These are phyloP conservation scores for Paulownia fortunei DNA, from an alignment of 257 asterid species.

Conservation along the genomic window DNA sequence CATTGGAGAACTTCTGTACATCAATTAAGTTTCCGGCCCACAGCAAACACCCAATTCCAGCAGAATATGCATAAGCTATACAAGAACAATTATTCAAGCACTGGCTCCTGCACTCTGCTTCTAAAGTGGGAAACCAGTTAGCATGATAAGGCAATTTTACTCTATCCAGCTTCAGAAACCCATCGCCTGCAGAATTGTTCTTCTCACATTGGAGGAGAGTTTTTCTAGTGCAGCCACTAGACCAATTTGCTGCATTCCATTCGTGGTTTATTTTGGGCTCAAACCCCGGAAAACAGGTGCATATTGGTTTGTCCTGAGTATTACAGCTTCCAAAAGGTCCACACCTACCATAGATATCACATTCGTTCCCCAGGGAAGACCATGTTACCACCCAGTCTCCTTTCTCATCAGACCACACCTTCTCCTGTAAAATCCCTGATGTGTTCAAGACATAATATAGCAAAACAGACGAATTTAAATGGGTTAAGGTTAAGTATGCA, in stretches of 20 bases:
- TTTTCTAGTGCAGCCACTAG: conserved; percentile 59
- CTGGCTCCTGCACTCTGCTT: conserved; percentile 12
- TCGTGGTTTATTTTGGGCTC: conserved; percentile 37
- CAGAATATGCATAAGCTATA: conserved; percentile 29
- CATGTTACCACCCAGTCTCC: conserved; percentile 39
- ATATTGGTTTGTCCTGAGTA: conserved; percentile 26
- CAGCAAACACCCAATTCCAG: conserved; percentile 38
- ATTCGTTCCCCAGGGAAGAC: conserved; percentile 26
- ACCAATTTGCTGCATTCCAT: conserved; percentile 62
- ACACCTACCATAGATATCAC: conserved; percentile 56
- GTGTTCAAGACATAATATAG: conserved; percentile 20
- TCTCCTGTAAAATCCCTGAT: conserved; percentile 29
- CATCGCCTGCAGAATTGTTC: conserved; percentile 32
- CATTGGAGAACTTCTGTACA: conserved; percentile 22
- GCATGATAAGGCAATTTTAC: conserved; percentile 59
- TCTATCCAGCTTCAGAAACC: conserved; percentile 33
- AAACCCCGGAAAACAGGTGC: conserved; percentile 58
- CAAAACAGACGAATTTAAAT: conserved; percentile 16
- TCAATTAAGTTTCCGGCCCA: conserved; percentile 35
- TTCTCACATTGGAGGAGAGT: conserved; percentile 40
- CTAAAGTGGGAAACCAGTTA: neutral
- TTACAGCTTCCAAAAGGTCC: conserved; percentile 58
- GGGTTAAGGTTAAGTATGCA: conserved; percentile 24
- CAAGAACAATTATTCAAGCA: conserved; percentile 39
- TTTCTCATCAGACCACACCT: conserved; percentile 36